These are phyloP conservation scores for Pseudocercospora vitis DNA, from an alignment of 2,329 filamentous ascomycete species.

Conservation along the genomic window DNA sequence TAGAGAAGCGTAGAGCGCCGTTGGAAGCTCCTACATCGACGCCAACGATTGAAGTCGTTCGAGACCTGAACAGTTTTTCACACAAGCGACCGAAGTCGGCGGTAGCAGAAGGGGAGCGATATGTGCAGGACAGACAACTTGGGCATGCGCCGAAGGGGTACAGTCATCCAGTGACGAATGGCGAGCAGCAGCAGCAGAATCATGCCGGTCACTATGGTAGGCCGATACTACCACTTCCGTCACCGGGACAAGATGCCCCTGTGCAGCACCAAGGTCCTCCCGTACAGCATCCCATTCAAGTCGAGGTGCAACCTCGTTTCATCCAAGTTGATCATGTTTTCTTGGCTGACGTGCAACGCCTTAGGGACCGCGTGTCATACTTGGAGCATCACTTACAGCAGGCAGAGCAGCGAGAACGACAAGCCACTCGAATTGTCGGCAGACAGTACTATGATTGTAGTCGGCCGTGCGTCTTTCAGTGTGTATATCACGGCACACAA, in stretches of 20 bases:
- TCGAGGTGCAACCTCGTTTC: slow-evolving; percentile 1
- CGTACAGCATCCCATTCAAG: slow-evolving; percentile 3
- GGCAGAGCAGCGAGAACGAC: slow-evolving; percentile 4
- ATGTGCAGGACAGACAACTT: not conserved
- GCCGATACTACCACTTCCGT: not conserved
- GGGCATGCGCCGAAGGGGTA: not conserved
- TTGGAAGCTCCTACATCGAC: not conserved
- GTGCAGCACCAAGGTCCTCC: not conserved
- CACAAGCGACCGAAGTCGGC: slow-evolving; percentile 4
- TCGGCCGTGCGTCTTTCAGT: slow-evolving; percentile 3
- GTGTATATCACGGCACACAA: slow-evolving; percentile 4
- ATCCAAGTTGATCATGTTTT: slow-evolving; percentile 1
- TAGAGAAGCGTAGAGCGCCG: slow-evolving; percentile 4
- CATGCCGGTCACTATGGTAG: not conserved
- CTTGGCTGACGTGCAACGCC: not conserved
- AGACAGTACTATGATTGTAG: slow-evolving; percentile 9
- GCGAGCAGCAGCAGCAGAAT: not conserved
- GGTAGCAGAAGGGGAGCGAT: not conserved
- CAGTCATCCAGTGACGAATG: not conserved
- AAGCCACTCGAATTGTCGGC: not conserved
- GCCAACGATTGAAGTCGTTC: slow-evolving; percentile 3
- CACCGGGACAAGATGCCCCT: slow-evolving; percentile 1
- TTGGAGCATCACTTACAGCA: slow-evolving; percentile 3
- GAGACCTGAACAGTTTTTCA: not conserved
- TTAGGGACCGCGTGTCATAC: not conserved